Base-by-base conservation (phyloP, 2,329 filamentous ascomycete genomes). In the Acrocalymma vagum region DNA sequence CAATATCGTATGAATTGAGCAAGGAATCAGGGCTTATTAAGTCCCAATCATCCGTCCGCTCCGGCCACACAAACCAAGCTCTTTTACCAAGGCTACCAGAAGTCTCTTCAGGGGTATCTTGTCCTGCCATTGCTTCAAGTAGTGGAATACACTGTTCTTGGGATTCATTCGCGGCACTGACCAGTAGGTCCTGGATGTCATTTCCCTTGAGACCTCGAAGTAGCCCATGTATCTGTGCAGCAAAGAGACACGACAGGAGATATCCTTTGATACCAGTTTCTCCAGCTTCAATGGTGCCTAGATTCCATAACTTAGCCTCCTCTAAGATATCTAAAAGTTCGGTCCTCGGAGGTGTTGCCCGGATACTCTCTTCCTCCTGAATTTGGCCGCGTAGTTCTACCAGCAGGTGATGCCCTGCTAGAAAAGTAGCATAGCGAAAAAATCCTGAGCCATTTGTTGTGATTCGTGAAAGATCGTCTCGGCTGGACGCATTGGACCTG, bases 221-320 rank as follows among this genome's bases (percentile, higher is more conserved):
- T 11, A 59, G 47, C 2, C 45, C 60, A n/a, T 59, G 42, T 5
- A 58, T 59, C 26, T 60, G 55, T 11, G 53, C 51, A 6, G 23
- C 21, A 11, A 64, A 17, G 9, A 65, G 30, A 18, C 38, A 37
- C 15, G 55, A 30, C 3, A 65, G 47, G 13, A 65, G 31, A 29
- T 63, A 59, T 6, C 60, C 62, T 21, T 67, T 67, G 11, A 62
- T 44, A 29, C 60, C 59, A 2, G 58, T 63, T 31, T 67, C 62
- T 9, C 63, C 63, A 13, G 55, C 61, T 34, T 58, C 47, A 6
- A 65, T 53, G 27, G 48, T 51, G 9, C 37, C 38, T 7, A 61
- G 22, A 17, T 48, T 47, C 51, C 56, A 58, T 11, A 31, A 29
- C 13, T 54, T 43, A n/a, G 50, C 53, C n/a, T 62, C 53, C n/a